phyloP scores from a whole-genome alignment of 345 rosid genomes.

The Conringia planisiliqua region DNA sequence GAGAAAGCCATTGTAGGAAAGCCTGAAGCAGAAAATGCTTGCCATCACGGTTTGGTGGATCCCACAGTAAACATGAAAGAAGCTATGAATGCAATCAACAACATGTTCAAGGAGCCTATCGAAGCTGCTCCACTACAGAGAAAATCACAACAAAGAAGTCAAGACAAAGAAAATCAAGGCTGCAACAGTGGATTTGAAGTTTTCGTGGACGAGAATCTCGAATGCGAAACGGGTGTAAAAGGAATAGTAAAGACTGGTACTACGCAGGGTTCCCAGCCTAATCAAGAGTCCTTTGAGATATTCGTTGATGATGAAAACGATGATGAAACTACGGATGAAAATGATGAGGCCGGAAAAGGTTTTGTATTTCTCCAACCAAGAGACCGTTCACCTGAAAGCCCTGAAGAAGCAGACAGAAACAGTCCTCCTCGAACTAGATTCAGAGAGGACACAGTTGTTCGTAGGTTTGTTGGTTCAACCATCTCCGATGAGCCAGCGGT shows the following conservation, averaged over 20 bases:
- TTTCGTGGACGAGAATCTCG: conserved; percentile 51
- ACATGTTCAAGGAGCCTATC: conserved; percentile 84
- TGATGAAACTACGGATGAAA: conserved; percentile 35
- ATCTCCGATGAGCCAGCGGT: conserved; percentile 69
- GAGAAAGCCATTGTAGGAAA: conserved; percentile 72
- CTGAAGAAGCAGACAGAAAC: conserved; percentile 40
- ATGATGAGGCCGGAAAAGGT: conserved; percentile 39
- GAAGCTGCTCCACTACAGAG: conserved; percentile 54
- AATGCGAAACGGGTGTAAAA: conserved; percentile 22
- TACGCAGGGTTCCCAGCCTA: conserved; percentile 32
- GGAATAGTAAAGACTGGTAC: conserved; percentile 24
- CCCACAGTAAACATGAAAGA: conserved; percentile 87
- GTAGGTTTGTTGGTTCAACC: conserved; percentile 79
- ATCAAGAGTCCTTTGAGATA: conserved; percentile 50
- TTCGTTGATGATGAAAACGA: conserved; percentile 56
- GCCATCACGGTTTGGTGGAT: conserved; percentile 88
- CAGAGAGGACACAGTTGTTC: conserved; percentile 86
- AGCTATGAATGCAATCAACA: conserved; percentile 75
- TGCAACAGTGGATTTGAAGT: conserved; percentile 43
- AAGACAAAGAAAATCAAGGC: conserved; percentile 36
- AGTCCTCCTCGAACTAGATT: conserved; percentile 44
- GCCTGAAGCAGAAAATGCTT: conserved; percentile 68
- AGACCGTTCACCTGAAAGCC: conserved; percentile 55
- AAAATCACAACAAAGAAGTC: conserved; percentile 40
- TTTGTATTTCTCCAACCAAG: conserved; percentile 63